Evolutionary conservation across 2,329 filamentous ascomycete genomes (phyloP), one percentile per base, ranked within the genome.

Genomic region (Venturia nashicola): DNA sequence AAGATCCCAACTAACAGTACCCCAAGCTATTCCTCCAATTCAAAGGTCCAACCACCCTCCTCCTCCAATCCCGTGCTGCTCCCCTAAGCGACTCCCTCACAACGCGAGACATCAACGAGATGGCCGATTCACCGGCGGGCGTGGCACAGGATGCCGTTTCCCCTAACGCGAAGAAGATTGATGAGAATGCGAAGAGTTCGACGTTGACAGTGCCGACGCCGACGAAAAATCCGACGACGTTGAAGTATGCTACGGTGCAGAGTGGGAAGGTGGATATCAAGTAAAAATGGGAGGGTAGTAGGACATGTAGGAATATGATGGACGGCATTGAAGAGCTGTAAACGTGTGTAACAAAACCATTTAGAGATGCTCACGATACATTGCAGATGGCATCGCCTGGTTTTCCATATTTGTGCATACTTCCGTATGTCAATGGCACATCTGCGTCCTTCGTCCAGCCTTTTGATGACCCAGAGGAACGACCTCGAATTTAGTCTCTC

Each of bases 11-110:
- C 39, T 44, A 61, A 61, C 12, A 65, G 18, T 23, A 34, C 23
- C 48, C 64, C 40, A 39, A 85, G 76, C 80, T 97, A 34, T 97
- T 97, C 76, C 79, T 99, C 40, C 89, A 90, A 71, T 97, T 99
- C 73, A 83, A 87, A 64, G 94, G 94, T 0, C 94, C 94, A 1
- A 84, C 84, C 6, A 97, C 89, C 2, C 83, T 99, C 60, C 81
- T 97, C 54, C 79, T 99, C 70, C 95, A 96, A 67, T 95, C 91
- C 62, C 85, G 93, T n/a, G 91, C 87, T 16, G 84, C 90, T 27
- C 82, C 88, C 18, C 78, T 96, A 54, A 86, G 84, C 62, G 93
- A 99, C 68, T 83, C 89, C 2, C 79, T 99, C 68, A 90, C 87
- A 5, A 80, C 82, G 36, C 83, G 86, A 61, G 87, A 99, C 68